phyloP scores from a whole-genome alignment of 2,329 filamentous ascomycete genomes.

The Apiospora arundinis region DNA sequence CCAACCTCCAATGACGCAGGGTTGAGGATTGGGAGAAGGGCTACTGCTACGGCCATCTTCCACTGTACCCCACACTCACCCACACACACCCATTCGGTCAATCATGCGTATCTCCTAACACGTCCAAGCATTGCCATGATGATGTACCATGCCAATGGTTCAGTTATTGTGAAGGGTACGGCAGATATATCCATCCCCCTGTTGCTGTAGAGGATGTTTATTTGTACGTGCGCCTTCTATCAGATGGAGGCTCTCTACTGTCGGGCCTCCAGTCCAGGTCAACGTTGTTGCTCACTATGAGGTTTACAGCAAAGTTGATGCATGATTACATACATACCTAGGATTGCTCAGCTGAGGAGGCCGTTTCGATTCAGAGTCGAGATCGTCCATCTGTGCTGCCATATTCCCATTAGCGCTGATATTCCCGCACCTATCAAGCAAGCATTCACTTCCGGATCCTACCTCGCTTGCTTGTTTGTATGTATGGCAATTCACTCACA shows the following conservation, averaged over 20 bases:
- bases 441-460: background rate
- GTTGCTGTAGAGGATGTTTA: background rate
- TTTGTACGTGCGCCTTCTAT: background rate
- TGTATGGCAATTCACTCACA: background rate
- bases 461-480: background rate
- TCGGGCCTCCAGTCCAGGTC: background rate
- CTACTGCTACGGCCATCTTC: background rate
- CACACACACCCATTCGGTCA: conserved; percentile 3
- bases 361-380: background rate
- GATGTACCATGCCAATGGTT: conserved; percentile 5
- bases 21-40: background rate
- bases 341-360: no score
- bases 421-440: conserved; percentile 14
- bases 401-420: background rate
- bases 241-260: background rate
- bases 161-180: background rate
- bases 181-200: background rate
- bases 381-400: background rate
- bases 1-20: conserved; percentile 17
- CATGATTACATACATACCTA: no score
- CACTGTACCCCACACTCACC: conserved; percentile 12
- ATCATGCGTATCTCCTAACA: background rate
- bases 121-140: conserved; percentile 10
- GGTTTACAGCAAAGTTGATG: background rate
- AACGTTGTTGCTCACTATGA: background rate